A percentile compares a stretch with the other conserved stretches of the same genome.
phyloP scores from a whole-genome alignment of 2,329 filamentous ascomycete species.

The Neoscytalidium dimidiatum region DNA sequence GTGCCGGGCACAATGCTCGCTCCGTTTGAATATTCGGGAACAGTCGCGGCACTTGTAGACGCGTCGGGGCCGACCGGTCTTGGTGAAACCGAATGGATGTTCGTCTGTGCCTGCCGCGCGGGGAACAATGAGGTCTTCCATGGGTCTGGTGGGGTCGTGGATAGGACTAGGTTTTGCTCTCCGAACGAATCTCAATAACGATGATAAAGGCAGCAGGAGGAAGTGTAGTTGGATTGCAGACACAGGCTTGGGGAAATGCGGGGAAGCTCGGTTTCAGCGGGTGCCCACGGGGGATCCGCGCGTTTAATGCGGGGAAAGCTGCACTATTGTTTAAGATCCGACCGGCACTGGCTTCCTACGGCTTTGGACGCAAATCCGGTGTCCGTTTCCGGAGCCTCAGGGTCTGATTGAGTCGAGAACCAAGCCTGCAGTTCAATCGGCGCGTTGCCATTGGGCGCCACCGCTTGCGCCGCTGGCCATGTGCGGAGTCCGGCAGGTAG shows the following conservation, averaged over 20 bases:
- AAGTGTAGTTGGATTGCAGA: not conserved
- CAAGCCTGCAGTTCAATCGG: not conserved
- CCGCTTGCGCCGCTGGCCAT: not conserved
- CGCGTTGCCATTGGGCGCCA: not conserved
- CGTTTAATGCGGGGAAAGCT: not conserved
- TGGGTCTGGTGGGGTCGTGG: not conserved
- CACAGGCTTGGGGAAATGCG: not conserved
- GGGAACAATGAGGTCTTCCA: not conserved
- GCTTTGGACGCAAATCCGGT: not conserved
- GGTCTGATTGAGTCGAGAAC: not conserved
- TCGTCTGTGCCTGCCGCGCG: not conserved
- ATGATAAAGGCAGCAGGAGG: not conserved
- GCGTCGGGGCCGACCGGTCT: not conserved
- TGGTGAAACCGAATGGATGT: not conserved
- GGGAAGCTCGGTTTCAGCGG: not conserved
- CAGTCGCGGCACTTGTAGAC: constrained; percentile 31
- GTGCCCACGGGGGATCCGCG: not conserved
- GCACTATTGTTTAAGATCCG: not conserved
- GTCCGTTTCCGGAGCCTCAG: not conserved
- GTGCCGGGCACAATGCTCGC: constrained; percentile 37
- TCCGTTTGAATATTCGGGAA: constrained; percentile 35
- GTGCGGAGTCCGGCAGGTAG: not conserved
- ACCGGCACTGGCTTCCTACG: not conserved
- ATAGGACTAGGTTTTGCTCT: not conserved
- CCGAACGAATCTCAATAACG: not conserved